Percentiles rank a stretch among this genome's conserved stretches.
Conservation (phyloP, 768 basidiomycete genomes). For the Podaxis sp. region DNA sequence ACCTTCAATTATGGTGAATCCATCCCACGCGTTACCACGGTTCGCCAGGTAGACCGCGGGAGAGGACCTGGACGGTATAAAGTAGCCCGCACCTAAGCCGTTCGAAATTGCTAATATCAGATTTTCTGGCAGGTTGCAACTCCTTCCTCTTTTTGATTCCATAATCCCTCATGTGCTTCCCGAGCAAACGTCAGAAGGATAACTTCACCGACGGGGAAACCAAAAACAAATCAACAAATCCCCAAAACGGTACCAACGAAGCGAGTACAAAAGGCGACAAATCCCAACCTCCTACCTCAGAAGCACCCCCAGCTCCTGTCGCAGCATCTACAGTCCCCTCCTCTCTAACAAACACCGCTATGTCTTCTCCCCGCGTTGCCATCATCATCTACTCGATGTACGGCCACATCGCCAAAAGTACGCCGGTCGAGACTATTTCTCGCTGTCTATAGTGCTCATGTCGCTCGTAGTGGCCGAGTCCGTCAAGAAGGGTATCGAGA, state of each 20-base stretch:
- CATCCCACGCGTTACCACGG: slow-evolving; percentile 9
- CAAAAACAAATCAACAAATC: slow-evolving; percentile 12
- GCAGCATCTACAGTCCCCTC: slow-evolving; percentile 12
- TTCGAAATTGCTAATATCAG: slow-evolving; percentile 1
- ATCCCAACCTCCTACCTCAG: slow-evolving; percentile 7
- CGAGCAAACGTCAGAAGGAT: slow-evolving; percentile 30
- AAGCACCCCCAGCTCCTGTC: slow-evolving; percentile 5
- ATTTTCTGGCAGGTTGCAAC: neutral
- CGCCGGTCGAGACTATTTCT: slow-evolving; percentile 19
- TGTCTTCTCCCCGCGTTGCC: slow-evolving; percentile 58
- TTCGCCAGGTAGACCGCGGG: neutral
- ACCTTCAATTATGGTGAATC: neutral
- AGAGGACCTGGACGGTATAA: slow-evolving; percentile 3
- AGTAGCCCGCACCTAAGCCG: neutral
- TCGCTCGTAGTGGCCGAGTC: slow-evolving; percentile 55
- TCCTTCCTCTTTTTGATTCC: slow-evolving; percentile 9
- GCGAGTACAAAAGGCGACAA: slow-evolving; percentile 30
- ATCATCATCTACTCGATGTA: slow-evolving; percentile 77
- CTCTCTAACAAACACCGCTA: slow-evolving; percentile 17
- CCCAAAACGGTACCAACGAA: slow-evolving; percentile 19
- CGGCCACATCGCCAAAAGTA: slow-evolving; percentile 70
- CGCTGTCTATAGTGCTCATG: slow-evolving; percentile 3
- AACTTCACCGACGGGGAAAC: slow-evolving; percentile 28
- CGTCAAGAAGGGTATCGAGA: slow-evolving; percentile 45
- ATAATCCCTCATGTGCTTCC: slow-evolving; percentile 31